Evolutionary conservation across 371 early-diverging fungal genomes (phyloP).

Genomic region (Apophysomyces sp.): DNA sequence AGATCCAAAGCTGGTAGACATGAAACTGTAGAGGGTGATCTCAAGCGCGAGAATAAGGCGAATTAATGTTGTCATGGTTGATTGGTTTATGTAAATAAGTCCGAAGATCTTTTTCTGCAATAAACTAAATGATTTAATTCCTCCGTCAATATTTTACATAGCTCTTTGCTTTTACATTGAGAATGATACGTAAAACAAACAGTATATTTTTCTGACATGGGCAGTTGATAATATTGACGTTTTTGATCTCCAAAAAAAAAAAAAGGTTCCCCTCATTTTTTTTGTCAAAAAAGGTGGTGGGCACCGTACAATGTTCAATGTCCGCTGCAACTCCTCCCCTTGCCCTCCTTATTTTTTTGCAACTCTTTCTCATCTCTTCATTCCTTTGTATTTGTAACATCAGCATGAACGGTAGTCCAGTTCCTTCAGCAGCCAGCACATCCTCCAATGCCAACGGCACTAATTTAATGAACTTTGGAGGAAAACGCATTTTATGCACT

Average conservation of each 20-base stretch:
- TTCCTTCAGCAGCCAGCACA: conserved; percentile 20
- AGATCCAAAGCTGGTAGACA: too few relatives aligned
- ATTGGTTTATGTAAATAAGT: background rate
- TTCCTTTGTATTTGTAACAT: conserved; percentile 3
- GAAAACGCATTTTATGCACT: conserved; percentile 25
- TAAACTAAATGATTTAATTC: too few relatives aligned
- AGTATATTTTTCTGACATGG: too few relatives aligned
- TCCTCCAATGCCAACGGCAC: conserved; percentile 19
- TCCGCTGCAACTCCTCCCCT: background rate
- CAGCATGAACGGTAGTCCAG: conserved; percentile 26
- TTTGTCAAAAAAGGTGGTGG: background rate
- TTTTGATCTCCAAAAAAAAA: background rate
- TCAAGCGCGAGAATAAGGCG: too few relatives aligned
- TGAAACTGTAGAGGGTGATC: too few relatives aligned
- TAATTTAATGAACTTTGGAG: conserved; percentile 14
- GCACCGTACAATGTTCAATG: background rate
- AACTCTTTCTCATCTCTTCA: background rate
- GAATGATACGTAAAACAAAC: too few relatives aligned
- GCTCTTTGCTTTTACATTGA: too few relatives aligned
- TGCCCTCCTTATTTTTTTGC: background rate
- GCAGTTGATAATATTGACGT: too few relatives aligned
- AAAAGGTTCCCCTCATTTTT: background rate
- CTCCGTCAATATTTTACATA: too few relatives aligned
- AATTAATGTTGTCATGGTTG: background rate
- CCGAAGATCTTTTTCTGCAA: background rate